These are phyloP conservation scores for Lathyrus sativus DNA, from an alignment of 306 rosid genomes.

Conservation along the genomic window DNA sequence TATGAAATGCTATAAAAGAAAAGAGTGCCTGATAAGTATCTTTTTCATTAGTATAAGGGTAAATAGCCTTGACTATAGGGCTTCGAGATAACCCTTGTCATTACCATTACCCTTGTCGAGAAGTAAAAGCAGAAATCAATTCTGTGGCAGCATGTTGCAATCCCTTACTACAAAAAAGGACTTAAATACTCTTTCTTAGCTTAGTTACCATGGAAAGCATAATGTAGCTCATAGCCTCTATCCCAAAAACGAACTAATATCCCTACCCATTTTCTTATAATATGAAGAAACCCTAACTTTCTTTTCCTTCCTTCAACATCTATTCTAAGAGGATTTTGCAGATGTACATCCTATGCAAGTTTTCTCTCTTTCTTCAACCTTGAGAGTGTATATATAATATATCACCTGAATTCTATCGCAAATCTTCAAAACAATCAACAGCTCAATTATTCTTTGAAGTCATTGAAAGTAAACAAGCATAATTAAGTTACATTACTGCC, in stretches of 20 bases:
- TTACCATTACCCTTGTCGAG: neutral
- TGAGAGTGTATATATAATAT: neutral
- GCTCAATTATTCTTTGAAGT: neutral
- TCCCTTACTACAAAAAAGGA: neutral
- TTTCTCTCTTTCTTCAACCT: neutral
- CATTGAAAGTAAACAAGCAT: neutral
- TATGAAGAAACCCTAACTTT: neutral
- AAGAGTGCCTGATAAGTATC: neutral
- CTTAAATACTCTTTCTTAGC: neutral
- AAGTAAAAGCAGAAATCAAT: neutral
- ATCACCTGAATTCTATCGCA: neutral
- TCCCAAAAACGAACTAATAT: neutral
- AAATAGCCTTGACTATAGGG: no score
- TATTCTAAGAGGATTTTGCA: neutral
- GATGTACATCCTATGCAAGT: neutral
- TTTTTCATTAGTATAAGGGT: neutral
- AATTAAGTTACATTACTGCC: neutral
- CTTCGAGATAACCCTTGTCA: no score
- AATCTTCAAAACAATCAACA: neutral
- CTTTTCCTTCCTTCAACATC: neutral
- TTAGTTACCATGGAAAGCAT: neutral
- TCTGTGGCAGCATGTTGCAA: neutral
- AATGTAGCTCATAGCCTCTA: neutral
- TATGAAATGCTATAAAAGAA: neutral
- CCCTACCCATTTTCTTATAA: neutral